A percentile compares a stretch with the other conserved stretches of the same genome.
These are phyloP conservation scores for Fusarium luffae DNA, from an alignment of 2,329 filamentous ascomycete genomes.

Conservation along the genomic window DNA sequence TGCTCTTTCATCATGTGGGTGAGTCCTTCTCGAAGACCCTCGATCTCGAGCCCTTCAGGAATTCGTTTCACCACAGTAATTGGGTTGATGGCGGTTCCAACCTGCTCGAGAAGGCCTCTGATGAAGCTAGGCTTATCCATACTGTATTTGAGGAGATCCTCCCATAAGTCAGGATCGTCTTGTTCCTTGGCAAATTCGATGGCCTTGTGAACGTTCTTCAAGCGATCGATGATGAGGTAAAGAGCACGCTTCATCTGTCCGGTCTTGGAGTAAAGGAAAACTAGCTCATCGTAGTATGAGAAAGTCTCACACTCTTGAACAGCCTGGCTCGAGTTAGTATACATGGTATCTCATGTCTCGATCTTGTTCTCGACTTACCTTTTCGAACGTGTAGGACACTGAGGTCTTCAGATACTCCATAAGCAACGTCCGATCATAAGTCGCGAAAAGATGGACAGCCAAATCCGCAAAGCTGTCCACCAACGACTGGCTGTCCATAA, in stretches of 20 bases:
- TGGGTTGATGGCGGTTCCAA: conserved; percentile 92
- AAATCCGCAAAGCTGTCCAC: conserved; percentile 90
- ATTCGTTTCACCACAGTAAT: conserved; percentile 91
- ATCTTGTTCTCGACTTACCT: conserved; percentile 52
- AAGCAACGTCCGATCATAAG: conserved; percentile 81
- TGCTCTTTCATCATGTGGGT: conserved; percentile 94
- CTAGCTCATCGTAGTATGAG: conserved; percentile 90
- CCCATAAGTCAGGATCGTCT: conserved; percentile 92
- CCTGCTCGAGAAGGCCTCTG: conserved; percentile 88
- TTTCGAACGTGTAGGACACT: conserved; percentile 89
- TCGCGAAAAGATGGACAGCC: conserved; percentile 85
- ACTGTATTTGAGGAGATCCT: conserved; percentile 91
- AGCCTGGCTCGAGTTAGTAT: conserved; percentile 57
- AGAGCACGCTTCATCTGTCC: conserved; percentile 92
- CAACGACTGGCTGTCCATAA: conserved; percentile 71
- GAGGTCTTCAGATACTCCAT: conserved; percentile 89
- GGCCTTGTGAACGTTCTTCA: conserved; percentile 89
- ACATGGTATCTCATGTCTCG: neutral
- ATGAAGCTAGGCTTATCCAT: conserved; percentile 99
- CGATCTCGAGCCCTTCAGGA: conserved; percentile 91
- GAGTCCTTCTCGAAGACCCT: conserved; percentile 87
- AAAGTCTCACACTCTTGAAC: conserved; percentile 81
- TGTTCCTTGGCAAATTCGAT: conserved; percentile 96
- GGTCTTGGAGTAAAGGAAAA: conserved; percentile 94
- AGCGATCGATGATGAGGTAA: conserved; percentile 91